These are phyloP conservation scores for Kalmanozyma brasiliensis DNA, from an alignment of 1,284 basidiomycete genomes.

Conservation along the genomic window DNA sequence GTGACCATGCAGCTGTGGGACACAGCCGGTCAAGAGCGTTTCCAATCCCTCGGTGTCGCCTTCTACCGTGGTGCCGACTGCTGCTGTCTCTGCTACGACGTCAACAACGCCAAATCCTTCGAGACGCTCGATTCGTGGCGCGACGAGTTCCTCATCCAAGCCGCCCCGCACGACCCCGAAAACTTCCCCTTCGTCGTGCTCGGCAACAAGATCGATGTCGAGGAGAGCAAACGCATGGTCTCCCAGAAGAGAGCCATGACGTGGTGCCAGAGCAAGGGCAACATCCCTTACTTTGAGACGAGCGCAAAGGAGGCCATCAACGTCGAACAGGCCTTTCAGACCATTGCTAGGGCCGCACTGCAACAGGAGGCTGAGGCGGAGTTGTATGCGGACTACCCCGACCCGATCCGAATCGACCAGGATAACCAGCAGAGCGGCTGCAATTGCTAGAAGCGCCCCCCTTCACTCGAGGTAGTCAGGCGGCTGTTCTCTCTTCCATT, in stretches of 20 bases:
- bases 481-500: not conserved
- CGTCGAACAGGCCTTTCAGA: constrained; percentile 99
- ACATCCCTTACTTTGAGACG: constrained; percentile 99
- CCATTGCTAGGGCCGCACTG: constrained; percentile 96
- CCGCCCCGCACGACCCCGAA: constrained; percentile 96
- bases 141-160: constrained; percentile 72
- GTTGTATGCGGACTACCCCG: constrained; percentile 96
- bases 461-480: no score
- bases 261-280: constrained; percentile 99
- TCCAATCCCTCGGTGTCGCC: constrained; percentile 97
- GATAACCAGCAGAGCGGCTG: constrained; percentile 91
- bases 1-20: constrained; percentile 99
- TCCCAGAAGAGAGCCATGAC: constrained; percentile 99
- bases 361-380: constrained; percentile 97
- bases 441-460: constrained; percentile 75
- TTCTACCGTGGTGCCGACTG: constrained; percentile 99
- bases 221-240: constrained; percentile 98
- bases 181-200: constrained; percentile 93
- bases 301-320: constrained; percentile 99
- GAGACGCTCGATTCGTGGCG: constrained; percentile 75
- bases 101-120: constrained; percentile 97
- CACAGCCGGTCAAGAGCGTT: constrained; percentile 98
- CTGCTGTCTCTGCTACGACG: constrained; percentile 94
- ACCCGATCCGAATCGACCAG: constrained; percentile 96
- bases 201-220: constrained; percentile 99